Evolutionary conservation across 1,284 basidiomycete genomes (phyloP), one percentile per base, ranked within the genome.

Genomic region (Boletus semigastroideus): DNA sequence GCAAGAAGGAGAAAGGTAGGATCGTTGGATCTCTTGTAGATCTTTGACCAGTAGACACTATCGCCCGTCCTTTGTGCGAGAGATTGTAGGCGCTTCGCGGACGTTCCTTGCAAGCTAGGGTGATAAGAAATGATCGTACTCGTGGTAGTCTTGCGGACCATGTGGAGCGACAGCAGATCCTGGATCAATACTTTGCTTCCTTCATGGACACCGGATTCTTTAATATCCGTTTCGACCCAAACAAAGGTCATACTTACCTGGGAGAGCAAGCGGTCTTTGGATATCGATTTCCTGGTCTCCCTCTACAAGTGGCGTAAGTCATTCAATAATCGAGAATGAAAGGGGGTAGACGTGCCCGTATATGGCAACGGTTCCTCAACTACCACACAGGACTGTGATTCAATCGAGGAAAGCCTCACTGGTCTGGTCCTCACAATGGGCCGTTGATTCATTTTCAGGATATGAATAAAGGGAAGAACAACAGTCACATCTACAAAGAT

Each of bases 11-110:
- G 62, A 51, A 83, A 78, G 0, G 79, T 82, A 0, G 81, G 76
- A 53, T 83, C 80, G 2, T 62, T 62, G 3, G 74, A 74, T 43
- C 61, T 66, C 50, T 69, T 61, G 54, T 80, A 78, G 33, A 80
- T 76, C 20, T 74, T 76, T 42, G 76, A 72, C 80, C 80, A 83
- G 52, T 83, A 81, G 6, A 81, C 74, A 51, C 74, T 76, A 41
- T 57, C 43, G 20, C 70, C 68, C 6, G 66, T 69, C 58, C 69
- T 63, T 17, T 59, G 55, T 13, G 70, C 58, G 16, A 75, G 66
- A 16, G 59, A 53, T 7, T 67, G 64, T 11, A 77, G 55, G 42
- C 62, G 62, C 20, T 60, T 50, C 1, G 74, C 72, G 20, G 66
- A 65, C 3, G 72, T 75, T 12, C 65, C 61, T 17, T 59, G 58